phyloP scores from a whole-genome alignment of 805 yeast species.

The Ogataea ganodermae region DNA sequence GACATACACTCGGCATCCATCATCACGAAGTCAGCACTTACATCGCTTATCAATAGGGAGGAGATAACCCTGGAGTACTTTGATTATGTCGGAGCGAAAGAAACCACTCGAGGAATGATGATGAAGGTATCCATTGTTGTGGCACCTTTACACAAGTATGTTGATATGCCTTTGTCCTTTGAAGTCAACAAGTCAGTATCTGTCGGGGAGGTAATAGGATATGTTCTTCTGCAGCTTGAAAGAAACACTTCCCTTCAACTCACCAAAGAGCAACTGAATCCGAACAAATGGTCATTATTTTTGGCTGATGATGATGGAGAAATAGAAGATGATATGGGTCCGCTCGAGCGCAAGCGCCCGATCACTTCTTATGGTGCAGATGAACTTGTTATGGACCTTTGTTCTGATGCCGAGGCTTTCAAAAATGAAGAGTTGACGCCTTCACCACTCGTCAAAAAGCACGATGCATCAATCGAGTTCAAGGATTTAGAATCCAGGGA shows the following conservation, averaged over 20 bases:
- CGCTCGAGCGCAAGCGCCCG: slow-evolving; percentile 66
- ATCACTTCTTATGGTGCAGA: slow-evolving; percentile 75
- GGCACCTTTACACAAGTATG: slow-evolving; percentile 19
- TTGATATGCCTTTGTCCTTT: slow-evolving; percentile 22
- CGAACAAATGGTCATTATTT: slow-evolving; percentile 74
- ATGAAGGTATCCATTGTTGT: slow-evolving; percentile 19
- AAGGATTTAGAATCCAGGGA: neutral
- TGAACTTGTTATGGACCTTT: slow-evolving; percentile 76
- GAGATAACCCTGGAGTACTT: slow-evolving; percentile 46
- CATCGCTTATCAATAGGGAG: slow-evolving; percentile 46
- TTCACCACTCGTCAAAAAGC: slow-evolving; percentile 27
- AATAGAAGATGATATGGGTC: slow-evolving; percentile 89
- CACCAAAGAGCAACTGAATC: slow-evolving; percentile 41
- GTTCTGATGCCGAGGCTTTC: slow-evolving; percentile 48
- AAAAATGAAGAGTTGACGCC: slow-evolving; percentile 57
- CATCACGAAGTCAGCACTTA: slow-evolving; percentile 38
- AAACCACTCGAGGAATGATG: slow-evolving; percentile 12
- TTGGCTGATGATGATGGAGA: slow-evolving; percentile 94
- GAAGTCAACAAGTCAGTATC: slow-evolving; percentile 38
- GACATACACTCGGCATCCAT: slow-evolving; percentile 31
- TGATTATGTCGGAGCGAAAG: slow-evolving; percentile 27
- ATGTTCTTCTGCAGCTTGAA: slow-evolving; percentile 35
- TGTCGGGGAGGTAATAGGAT: slow-evolving; percentile 61
- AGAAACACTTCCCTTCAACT: slow-evolving; percentile 9
- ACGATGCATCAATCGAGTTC: neutral